A percentile compares a stretch with the other conserved stretches of the same genome.
These are phyloP conservation scores for Penicillium sp. DNA, from an alignment of 2,329 filamentous ascomycete species.

Conservation along the genomic window DNA sequence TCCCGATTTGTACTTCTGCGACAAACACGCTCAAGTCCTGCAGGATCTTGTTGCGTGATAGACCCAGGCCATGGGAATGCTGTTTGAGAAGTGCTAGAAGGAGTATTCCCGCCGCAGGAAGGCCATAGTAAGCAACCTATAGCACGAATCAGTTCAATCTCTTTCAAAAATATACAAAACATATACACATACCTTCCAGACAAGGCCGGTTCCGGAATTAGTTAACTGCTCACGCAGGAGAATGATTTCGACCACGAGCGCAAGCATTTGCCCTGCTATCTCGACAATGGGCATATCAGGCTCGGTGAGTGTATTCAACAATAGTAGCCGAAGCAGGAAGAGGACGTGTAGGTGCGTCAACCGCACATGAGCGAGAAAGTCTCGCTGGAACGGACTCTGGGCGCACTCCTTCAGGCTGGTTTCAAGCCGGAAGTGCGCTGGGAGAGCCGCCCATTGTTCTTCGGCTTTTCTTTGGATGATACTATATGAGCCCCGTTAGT, in stretches of 20 bases:
- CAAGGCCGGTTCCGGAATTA: conserved; percentile 26
- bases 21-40: conserved; percentile 29
- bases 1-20: conserved; percentile 25
- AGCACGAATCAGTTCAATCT: neutral
- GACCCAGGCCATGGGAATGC: conserved; percentile 7
- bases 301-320: conserved; percentile 22
- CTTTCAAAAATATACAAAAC: too few relatives aligned
- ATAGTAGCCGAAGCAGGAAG: conserved; percentile 23
- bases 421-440: conserved; percentile 21
- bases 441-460: conserved; percentile 20
- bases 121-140: conserved; percentile 27
- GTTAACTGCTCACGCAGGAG: conserved; percentile 25
- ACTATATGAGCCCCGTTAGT: conserved; percentile 16
- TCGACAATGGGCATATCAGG: conserved; percentile 24
- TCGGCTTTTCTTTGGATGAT: conserved; percentile 21
- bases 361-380: conserved; percentile 24
- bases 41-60: conserved; percentile 18
- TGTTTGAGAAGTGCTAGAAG: conserved; percentile 27
- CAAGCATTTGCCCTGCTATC: conserved; percentile 26
- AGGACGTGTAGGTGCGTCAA: conserved; percentile 27
- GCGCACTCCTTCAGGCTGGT: conserved; percentile 19
- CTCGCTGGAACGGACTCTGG: conserved; percentile 21
- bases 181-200: conserved; percentile 26
- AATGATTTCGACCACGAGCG: conserved; percentile 25
- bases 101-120: conserved; percentile 28